phyloP scores from a whole-genome alignment of 768 basidiomycete species.

The Candolleomyces efflorescens region DNA sequence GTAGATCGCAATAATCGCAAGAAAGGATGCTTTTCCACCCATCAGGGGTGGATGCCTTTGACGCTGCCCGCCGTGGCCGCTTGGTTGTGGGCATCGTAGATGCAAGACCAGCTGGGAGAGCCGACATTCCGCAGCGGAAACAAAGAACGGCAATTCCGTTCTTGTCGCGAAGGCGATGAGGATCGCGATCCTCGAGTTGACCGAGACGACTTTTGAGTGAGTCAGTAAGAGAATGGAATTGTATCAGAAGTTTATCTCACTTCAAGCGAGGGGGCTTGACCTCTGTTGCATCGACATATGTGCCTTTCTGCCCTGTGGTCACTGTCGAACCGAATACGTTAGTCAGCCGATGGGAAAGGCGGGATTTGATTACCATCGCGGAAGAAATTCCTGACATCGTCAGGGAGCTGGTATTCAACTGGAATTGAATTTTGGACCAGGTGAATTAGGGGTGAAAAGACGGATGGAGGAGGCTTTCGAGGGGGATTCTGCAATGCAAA shows the following conservation, averaged over 20 bases:
- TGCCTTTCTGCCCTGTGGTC: constrained; percentile 69
- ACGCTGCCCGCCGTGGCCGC: constrained; percentile 47
- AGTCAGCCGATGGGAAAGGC: constrained; percentile 6
- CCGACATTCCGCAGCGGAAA: constrained; percentile 83
- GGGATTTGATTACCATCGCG: constrained; percentile 65
- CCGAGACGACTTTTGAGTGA: constrained; percentile 62
- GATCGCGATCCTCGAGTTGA: constrained; percentile 88
- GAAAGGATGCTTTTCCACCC: constrained; percentile 77
- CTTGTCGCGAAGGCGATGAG: constrained; percentile 79
- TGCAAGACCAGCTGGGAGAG: constrained; percentile 53
- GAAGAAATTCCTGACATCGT: constrained; percentile 79
- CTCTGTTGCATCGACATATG: constrained; percentile 79
- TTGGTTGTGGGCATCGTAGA: constrained; percentile 52
- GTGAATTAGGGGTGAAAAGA: constrained; percentile 69
- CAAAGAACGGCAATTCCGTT: constrained; percentile 84
- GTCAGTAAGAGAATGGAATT: constrained; percentile 5
- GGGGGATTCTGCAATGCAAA: constrained; percentile 53
- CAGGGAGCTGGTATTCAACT: constrained; percentile 80
- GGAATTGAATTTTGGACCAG: constrained; percentile 68
- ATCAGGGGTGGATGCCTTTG: constrained; percentile 42
- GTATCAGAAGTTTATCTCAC: constrained; percentile 41
- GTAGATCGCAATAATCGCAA: constrained; percentile 91
- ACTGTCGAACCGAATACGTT: constrained; percentile 45
- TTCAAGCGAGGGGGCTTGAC: constrained; percentile 75
- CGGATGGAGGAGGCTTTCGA: constrained; percentile 59